Conservation (phyloP, 345 rosid species). For the Acer negundo region DNA sequence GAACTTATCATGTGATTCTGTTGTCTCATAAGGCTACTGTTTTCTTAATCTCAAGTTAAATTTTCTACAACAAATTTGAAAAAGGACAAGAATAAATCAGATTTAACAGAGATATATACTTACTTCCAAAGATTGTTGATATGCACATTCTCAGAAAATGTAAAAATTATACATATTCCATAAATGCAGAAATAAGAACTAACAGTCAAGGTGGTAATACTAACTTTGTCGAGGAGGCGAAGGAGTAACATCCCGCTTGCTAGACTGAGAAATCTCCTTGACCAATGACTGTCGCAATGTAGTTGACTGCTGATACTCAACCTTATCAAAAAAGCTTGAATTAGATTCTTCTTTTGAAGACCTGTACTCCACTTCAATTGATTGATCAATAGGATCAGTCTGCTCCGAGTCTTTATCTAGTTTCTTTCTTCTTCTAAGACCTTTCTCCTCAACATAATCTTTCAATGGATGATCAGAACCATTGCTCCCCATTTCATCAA, state of each 20-base stretch:
- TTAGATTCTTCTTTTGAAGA: constrained; percentile 29
- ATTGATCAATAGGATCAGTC: constrained; percentile 20
- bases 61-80: not conserved
- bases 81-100: not conserved
- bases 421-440: constrained; percentile 29
- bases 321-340: constrained; percentile 15
- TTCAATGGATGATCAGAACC: constrained; percentile 51
- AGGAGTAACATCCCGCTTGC: constrained; percentile 26
- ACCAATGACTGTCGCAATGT: constrained; percentile 26
- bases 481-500: constrained; percentile 55
- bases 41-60: not conserved
- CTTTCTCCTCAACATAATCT: constrained; percentile 32
- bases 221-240: constrained; percentile 46
- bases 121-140: not conserved
- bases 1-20: not conserved
- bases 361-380: constrained; percentile 21
- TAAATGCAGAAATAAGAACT: not conserved
- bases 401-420: constrained; percentile 19
- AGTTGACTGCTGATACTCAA: constrained; percentile 33
- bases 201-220: constrained; percentile 18
- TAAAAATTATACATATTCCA: not conserved
- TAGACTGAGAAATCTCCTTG: constrained; percentile 30
- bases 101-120: not conserved
- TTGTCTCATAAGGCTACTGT: not conserved
- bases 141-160: not conserved